Evolutionary conservation across 129 eudicot genomes (phyloP).

Genomic region (Gnaphalium uliginosum): DNA sequence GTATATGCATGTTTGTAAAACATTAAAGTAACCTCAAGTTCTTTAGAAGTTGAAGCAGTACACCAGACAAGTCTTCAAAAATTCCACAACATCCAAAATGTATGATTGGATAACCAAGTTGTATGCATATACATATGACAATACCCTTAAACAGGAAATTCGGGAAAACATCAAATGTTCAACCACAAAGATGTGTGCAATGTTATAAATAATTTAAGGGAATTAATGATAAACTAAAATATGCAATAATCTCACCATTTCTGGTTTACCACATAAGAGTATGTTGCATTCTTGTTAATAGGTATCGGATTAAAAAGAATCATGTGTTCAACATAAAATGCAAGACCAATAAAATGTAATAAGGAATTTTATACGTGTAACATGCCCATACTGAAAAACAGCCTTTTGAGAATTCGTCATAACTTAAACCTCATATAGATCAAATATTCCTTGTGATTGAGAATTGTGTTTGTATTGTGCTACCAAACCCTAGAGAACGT

Average conservation of each 20-base stretch:
- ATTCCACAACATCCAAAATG: no score
- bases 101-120: neutral
- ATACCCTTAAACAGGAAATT: neutral
- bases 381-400: conserved; percentile 94
- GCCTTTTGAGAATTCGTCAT: conserved; percentile 50
- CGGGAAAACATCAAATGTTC: neutral
- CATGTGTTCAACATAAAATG: no score
- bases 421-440: conserved; percentile 19
- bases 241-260: no score
- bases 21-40: no score
- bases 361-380: conserved; percentile 73
- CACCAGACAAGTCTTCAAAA: no score
- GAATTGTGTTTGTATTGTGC: conserved; percentile 45
- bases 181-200: neutral
- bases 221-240: no score
- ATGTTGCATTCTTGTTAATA: no score
- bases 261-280: no score
- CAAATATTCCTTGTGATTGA: conserved; percentile 32
- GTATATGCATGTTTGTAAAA: no score
- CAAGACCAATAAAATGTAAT: neutral
- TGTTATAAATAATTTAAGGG: neutral
- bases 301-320: no score
- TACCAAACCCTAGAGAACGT: conserved; percentile 67
- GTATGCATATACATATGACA: conserved; percentile 10
- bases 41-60: no score